phyloP scores from a whole-genome alignment of 495 filamentous ascomycete genomes.

The Podospora pseudocomata region DNA sequence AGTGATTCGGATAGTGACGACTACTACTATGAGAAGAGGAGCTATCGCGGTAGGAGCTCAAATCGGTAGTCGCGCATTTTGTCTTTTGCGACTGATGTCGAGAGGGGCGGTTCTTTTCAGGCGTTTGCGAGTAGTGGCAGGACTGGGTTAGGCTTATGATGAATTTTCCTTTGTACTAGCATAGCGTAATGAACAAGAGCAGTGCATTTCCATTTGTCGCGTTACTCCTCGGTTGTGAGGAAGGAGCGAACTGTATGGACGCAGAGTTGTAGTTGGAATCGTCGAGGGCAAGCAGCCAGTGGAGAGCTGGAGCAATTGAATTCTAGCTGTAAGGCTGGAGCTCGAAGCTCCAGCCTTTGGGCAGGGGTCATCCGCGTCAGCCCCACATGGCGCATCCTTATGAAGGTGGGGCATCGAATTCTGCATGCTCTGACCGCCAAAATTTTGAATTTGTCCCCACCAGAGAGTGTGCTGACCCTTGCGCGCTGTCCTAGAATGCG shows the following conservation, averaged over 20 bases:
- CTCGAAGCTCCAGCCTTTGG: neutral
- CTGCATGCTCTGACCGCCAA: conserved; percentile 32
- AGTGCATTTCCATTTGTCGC: neutral
- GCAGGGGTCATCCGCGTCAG: neutral
- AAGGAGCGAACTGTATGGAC: neutral
- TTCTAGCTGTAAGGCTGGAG: neutral
- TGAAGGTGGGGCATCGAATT: conserved; percentile 16
- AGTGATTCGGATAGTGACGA: conserved; percentile 14
- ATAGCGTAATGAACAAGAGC: neutral
- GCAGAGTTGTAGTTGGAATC: neutral
- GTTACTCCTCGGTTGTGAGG: neutral
- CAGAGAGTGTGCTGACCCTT: neutral
- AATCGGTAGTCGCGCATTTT: conserved; percentile 8
- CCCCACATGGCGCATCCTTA: neutral
- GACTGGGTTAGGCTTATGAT: neutral
- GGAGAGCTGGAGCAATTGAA: neutral
- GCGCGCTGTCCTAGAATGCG: neutral
- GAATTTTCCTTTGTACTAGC: neutral
- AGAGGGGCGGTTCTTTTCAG: neutral
- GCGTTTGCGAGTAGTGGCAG: neutral
- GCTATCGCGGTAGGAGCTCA: conserved; percentile 12
- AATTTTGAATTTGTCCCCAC: conserved; percentile 19
- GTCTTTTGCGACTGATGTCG: neutral
- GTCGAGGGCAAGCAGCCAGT: neutral
- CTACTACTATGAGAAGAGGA: conserved; percentile 21